phyloP scores from a whole-genome alignment of 176 grass and related monocot species.

The Pontederia paniculata region DNA sequence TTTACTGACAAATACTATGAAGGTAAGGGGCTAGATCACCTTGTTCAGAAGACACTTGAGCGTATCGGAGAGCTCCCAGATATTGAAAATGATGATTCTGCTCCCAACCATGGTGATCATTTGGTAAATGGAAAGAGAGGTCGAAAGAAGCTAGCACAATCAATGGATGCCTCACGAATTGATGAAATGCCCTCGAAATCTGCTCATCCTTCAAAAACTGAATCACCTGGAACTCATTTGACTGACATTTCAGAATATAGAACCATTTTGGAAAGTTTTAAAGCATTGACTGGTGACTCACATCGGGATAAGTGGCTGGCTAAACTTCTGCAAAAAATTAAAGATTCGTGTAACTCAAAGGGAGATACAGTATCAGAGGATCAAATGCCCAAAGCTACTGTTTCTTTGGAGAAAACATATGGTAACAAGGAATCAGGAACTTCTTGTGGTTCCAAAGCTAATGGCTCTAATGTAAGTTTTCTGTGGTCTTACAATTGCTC shows the following conservation, averaged over 20 bases:
- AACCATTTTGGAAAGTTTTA: slow-evolving; percentile 46
- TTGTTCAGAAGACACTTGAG: slow-evolving; percentile 69
- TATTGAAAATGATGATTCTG: slow-evolving; percentile 37
- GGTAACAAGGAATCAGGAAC: slow-evolving; percentile 24
- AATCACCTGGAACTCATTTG: slow-evolving; percentile 46
- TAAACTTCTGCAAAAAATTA: slow-evolving; percentile 67
- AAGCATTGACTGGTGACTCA: slow-evolving; percentile 42
- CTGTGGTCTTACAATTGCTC: too few relatives aligned
- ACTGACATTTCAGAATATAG: slow-evolving; percentile 47
- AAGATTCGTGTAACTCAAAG: slow-evolving; percentile 29
- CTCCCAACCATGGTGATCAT: slow-evolving; percentile 41
- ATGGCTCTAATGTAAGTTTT: slow-evolving; percentile 37
- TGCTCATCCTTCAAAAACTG: slow-evolving; percentile 44
- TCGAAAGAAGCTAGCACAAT: slow-evolving; percentile 34
- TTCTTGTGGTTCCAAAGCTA: slow-evolving; percentile 30
- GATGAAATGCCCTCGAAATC: slow-evolving; percentile 26
- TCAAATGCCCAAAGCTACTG: slow-evolving; percentile 13
- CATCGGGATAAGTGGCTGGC: slow-evolving; percentile 81
- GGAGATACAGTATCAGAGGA: slow-evolving; percentile 25
- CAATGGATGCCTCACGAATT: slow-evolving; percentile 49
- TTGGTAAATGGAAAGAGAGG: slow-evolving; percentile 34
- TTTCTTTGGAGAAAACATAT: not conserved
- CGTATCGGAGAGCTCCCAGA: slow-evolving; percentile 68
- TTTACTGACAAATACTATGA: slow-evolving; percentile 89
- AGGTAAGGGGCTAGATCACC: slow-evolving; percentile 74